phyloP scores from a whole-genome alignment of 768 basidiomycete genomes.

The Pholiota molesta region DNA sequence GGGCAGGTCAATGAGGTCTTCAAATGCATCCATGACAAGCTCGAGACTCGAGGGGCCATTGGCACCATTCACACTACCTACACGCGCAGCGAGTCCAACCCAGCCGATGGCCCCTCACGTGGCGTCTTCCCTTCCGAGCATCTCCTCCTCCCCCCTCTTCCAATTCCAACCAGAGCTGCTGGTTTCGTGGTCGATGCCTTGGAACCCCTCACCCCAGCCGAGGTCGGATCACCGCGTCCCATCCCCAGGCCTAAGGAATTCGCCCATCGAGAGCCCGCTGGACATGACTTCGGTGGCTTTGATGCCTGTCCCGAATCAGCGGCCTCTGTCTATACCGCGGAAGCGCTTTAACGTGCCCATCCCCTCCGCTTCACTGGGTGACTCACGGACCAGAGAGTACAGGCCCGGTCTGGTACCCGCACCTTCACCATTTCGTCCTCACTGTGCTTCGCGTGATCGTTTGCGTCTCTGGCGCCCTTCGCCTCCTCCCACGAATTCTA shows the following conservation, averaged over 20 bases:
- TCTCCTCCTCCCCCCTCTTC: conserved; percentile 32
- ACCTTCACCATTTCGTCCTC: conserved; percentile 12
- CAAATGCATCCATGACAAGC: conserved; percentile 21
- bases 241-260: conserved; percentile 21
- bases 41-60: not conserved
- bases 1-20: conserved; percentile 31
- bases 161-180: conserved; percentile 29
- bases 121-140: conserved; percentile 26
- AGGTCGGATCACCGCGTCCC: conserved; percentile 7
- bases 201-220: conserved; percentile 7
- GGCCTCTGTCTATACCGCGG: not conserved
- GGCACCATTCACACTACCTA: conserved; percentile 32
- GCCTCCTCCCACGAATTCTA: too few species aligned
- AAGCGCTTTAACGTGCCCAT: not conserved
- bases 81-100: conserved; percentile 36
- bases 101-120: conserved; percentile 40
- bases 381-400: too few species aligned
- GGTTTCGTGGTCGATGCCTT: conserved; percentile 30
- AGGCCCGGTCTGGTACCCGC: conserved; percentile 11
- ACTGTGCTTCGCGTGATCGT: too few species aligned
- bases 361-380: too few species aligned
- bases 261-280: not conserved
- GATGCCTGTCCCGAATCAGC: too few species aligned
- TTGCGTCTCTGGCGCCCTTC: too few species aligned
- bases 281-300: not conserved